Conservation (phyloP, 345 rosid genomes). For the Moricandia arvensis region DNA sequence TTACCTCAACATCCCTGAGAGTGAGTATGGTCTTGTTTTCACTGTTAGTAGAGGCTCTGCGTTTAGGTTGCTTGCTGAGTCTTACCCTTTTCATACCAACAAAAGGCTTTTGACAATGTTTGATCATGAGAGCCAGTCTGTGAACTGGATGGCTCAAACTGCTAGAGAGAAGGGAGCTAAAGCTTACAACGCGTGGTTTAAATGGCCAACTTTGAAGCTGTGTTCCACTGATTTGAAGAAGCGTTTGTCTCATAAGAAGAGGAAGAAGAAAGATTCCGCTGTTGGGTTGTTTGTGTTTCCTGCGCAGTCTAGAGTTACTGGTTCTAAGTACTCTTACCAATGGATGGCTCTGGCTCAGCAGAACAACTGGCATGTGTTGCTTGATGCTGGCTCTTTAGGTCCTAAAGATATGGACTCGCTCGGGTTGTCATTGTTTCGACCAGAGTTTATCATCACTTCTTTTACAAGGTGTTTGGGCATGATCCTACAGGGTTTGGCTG, state of each 20-base stretch:
- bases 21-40: conserved; percentile 83
- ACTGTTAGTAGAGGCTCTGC: conserved; percentile 92
- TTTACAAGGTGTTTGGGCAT: conserved; percentile 84
- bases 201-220: conserved; percentile 82
- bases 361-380: conserved; percentile 95
- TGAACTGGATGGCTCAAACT: conserved; percentile 82
- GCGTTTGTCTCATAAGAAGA: conserved; percentile 67
- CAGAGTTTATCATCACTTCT: conserved; percentile 95
- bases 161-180: conserved; percentile 90
- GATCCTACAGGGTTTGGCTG: conserved; percentile 99
- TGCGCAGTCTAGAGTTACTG: conserved; percentile 91
- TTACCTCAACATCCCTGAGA: conserved; percentile 79
- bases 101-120: conserved; percentile 79
- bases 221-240: conserved; percentile 82
- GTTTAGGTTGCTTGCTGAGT: conserved; percentile 75
- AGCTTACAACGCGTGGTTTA: conserved; percentile 81
- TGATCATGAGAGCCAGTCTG: conserved; percentile 92
- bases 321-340: conserved; percentile 90
- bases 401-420: conserved; percentile 99
- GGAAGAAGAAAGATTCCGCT: conserved; percentile 75
- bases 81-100: conserved; percentile 74
- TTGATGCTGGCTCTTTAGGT: conserved; percentile 96
- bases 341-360: conserved; percentile 99
- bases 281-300: conserved; percentile 93
- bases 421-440: conserved; percentile 88